Evolutionary conservation across 2,329 filamentous ascomycete genomes (phyloP).

Genomic region (Fusarium sacchari): DNA sequence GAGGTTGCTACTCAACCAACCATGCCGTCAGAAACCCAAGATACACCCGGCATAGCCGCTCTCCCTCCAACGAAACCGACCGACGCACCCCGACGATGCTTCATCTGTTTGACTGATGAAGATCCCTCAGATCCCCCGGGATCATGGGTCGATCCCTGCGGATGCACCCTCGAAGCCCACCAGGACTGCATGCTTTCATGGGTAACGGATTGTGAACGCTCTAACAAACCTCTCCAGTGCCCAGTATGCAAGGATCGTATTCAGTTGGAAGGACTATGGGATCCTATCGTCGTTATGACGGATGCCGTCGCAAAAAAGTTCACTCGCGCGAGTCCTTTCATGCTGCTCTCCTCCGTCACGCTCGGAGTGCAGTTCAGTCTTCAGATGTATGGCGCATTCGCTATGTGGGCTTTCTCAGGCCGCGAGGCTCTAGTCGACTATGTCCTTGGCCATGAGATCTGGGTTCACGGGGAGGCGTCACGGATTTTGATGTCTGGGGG

Average conservation of each 20-base stretch:
- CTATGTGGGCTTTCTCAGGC: constrained; percentile 64
- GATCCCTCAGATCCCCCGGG: constrained; percentile 58
- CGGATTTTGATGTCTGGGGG: constrained; percentile 41
- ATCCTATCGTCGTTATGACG: constrained; percentile 74
- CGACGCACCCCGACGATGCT: constrained; percentile 61
- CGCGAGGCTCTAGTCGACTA: constrained; percentile 56
- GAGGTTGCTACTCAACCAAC: constrained; percentile 11
- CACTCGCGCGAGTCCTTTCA: constrained; percentile 65
- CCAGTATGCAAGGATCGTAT: constrained; percentile 91
- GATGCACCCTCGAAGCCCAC: constrained; percentile 90
- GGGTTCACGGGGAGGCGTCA: constrained; percentile 40
- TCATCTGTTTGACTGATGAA: constrained; percentile 71
- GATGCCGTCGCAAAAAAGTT: constrained; percentile 66
- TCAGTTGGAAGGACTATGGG: constrained; percentile 77
- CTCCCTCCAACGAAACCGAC: constrained; percentile 3
- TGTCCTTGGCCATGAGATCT: constrained; percentile 50
- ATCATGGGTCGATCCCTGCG: constrained; percentile 87
- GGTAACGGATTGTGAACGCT: constrained; percentile 86
- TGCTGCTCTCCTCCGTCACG: constrained; percentile 70
- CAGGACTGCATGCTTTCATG: constrained; percentile 90
- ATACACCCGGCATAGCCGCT: background rate
- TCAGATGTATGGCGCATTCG: constrained; percentile 63
- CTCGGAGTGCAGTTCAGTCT: constrained; percentile 62
- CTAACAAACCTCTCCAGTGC: constrained; percentile 76
- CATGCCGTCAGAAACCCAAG: constrained; percentile 27